Conservation (phyloP, 805 yeast genomes). For the Isabelozyma pseudorhagii region DNA sequence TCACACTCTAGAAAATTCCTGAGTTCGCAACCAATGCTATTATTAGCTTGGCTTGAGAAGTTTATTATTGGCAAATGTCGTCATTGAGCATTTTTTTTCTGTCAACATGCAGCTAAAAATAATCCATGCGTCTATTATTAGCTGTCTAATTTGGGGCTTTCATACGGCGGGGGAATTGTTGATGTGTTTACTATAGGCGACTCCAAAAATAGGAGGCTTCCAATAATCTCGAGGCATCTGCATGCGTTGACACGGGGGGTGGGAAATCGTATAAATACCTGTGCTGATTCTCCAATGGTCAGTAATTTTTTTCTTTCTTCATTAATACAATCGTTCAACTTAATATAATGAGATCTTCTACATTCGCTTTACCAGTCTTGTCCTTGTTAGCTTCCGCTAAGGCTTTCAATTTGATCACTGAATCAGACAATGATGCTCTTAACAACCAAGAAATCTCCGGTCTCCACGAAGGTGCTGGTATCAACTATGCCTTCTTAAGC, state of each 20-base stretch:
- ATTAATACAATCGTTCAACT: neutral
- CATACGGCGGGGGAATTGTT: too few species aligned
- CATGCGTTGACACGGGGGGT: neutral
- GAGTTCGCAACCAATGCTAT: neutral
- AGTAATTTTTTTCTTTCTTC: too few species aligned
- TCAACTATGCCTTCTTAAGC: conserved; percentile 24
- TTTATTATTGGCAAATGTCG: too few species aligned
- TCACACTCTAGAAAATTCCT: neutral
- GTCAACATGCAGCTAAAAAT: too few species aligned
- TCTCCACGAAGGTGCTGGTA: conserved; percentile 37
- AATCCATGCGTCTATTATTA: too few species aligned
- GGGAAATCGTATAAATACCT: neutral
- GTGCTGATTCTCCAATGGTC: neutral
- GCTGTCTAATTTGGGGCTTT: too few species aligned
- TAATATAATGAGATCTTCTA: conserved; percentile 2
- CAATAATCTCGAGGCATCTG: too few species aligned
- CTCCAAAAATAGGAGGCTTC: too few species aligned
- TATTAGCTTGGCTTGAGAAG: neutral
- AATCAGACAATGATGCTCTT: conserved; percentile 16
- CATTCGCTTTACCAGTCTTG: conserved; percentile 8
- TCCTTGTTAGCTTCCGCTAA: neutral
- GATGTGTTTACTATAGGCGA: too few species aligned
- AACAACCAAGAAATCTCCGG: conserved; percentile 19
- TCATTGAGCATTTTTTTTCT: too few species aligned
- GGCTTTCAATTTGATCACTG: neutral